Evolutionary conservation across 2,329 filamentous ascomycete genomes (phyloP), one percentile per base, ranked within the genome.

Genomic region (Xylariaceae sp.): DNA sequence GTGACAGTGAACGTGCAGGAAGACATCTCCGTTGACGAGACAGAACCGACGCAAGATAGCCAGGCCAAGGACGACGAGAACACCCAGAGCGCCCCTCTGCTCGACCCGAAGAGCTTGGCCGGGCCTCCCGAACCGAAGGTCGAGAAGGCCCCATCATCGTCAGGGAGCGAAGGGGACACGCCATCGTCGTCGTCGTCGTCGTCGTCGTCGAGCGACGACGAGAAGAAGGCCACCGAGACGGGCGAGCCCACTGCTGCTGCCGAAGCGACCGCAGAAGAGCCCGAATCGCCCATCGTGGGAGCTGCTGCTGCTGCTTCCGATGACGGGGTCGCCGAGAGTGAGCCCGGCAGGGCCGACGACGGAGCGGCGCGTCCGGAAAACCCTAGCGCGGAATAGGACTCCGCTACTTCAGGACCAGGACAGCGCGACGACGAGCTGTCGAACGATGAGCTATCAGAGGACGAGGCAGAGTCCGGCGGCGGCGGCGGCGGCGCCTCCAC

Each of bases 361-460:
- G 24, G 15, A 33, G 35, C 37, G 18, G 26, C 44, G 13, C 31
- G 30, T 14, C 32, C 36, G 7, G 43, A 41, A 26, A 39, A 40
- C 26, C 18, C 29, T 18, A 37, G 38, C 42, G 37, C 42, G 39
- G 49, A 44, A 28, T 53, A 53, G 51, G 36, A 47, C 22, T 37
- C 40, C 40, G 42, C 35, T 15, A 27, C 32, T 13, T 46, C 55
- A 13, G 41, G 50, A 13, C 33, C 52, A 8, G 43, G 46, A 16
- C 41, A 50, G 12, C 28, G 50, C 15, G 37, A 51, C 19, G 45
- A 34, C 23, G 44, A 40, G 19, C 42, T 49, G 32, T 35, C 37
- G 15, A 45, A 50, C 11, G 46, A 49, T 27, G 36, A 45, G n/a
- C 37, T 49, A 24, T 38, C 41, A 33, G 40, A 44, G 9, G 51